Evolutionary conservation across 2,329 filamentous ascomycete genomes (phyloP).

Genomic region (Ophiostoma tasmaniense): DNA sequence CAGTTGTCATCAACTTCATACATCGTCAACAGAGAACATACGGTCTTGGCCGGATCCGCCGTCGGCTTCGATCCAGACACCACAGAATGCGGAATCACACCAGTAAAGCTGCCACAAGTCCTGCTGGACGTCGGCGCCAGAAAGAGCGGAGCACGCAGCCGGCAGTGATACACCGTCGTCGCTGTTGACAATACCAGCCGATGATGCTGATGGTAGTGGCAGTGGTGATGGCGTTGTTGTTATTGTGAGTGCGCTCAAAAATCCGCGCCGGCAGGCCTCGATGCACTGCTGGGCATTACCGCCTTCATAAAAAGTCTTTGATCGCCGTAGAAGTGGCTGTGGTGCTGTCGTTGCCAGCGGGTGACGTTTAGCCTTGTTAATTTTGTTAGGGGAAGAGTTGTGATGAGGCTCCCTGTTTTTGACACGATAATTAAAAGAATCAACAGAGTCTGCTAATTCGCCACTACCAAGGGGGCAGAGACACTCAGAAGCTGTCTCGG

Average conservation of each 20-base stretch:
- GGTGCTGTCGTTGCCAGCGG: neutral
- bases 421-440: neutral
- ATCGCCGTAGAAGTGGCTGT: neutral
- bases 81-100: constrained; percentile 43
- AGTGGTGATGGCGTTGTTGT: neutral
- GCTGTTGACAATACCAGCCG: neutral
- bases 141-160: constrained; percentile 14
- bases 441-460: neutral
- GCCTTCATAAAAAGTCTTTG: constrained; percentile 13
- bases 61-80: constrained; percentile 31
- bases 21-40: constrained; percentile 24
- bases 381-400: neutral
- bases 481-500: constrained; percentile 19
- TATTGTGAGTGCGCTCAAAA: constrained; percentile 9
- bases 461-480: constrained; percentile 15
- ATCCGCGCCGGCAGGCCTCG: constrained; percentile 15
- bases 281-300: constrained; percentile 18
- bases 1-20: neutral
- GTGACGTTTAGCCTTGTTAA: neutral
- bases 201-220: neutral
- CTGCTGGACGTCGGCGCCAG: constrained; percentile 13
- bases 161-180: neutral
- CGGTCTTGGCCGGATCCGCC: constrained; percentile 35
- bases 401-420: neutral
- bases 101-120: constrained; percentile 42